Conservation (phyloP, 1,284 basidiomycete genomes). For the Puccinia horiana region DNA sequence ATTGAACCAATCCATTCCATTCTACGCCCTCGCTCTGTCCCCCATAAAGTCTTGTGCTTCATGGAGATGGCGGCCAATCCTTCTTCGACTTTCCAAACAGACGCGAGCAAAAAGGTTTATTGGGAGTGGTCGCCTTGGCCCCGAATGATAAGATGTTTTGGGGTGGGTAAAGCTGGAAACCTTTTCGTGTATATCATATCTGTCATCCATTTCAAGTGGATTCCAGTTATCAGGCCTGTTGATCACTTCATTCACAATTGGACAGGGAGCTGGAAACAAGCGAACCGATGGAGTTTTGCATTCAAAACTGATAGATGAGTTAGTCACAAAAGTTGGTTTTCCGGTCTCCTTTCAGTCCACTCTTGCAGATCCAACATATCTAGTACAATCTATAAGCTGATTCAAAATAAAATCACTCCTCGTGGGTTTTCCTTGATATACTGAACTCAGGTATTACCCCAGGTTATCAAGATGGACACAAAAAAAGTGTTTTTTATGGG, state of each 20-base stretch:
- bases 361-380: not conserved
- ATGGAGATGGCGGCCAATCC: slow-evolving; percentile 45
- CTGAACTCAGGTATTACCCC: slow-evolving; percentile 25
- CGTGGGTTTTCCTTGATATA: not conserved
- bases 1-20: not conserved
- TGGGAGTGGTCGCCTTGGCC: slow-evolving; percentile 44
- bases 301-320: slow-evolving; percentile 28
- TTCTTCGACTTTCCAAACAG: slow-evolving; percentile 47
- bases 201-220: not conserved
- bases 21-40: not conserved
- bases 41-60: slow-evolving; percentile 29
- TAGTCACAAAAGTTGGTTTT: slow-evolving; percentile 35
- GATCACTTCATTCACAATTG: not conserved
- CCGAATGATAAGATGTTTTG: slow-evolving; percentile 49
- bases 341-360: not conserved
- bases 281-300: slow-evolving; percentile 44
- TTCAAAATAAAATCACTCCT: not conserved
- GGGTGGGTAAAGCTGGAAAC: slow-evolving; percentile 37
- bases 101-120: not conserved
- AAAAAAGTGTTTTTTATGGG: slow-evolving; percentile 43
- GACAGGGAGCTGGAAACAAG: slow-evolving; percentile 15
- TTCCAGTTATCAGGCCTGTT: not conserved
- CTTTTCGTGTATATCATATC: not conserved
- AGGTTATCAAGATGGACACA: slow-evolving; percentile 39
- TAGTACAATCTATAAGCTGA: not conserved